Conservation (phyloP, 352 stramenopile species). For the Phytopythium boreale region DNA sequence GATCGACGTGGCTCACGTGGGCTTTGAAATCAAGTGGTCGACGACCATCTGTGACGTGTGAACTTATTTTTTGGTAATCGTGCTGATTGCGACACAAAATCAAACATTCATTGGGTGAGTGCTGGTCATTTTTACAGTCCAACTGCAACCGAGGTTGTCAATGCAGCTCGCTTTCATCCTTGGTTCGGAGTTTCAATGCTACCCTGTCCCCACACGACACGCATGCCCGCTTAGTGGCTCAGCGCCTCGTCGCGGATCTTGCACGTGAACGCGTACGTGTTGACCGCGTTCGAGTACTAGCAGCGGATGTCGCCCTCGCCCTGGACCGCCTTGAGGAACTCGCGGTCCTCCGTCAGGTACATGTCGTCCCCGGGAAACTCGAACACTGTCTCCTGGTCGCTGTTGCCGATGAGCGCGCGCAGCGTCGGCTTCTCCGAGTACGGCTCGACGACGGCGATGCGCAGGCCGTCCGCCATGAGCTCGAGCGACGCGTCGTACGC, state of each 20-base stretch:
- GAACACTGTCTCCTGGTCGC: conserved; percentile 25
- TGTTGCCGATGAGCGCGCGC: conserved; percentile 22
- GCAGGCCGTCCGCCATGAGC: conserved; percentile 31
- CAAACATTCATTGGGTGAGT: too few species aligned
- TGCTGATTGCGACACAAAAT: too few species aligned
- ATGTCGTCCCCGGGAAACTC: conserved; percentile 36
- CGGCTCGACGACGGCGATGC: conserved; percentile 31
- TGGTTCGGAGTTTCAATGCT: too few species aligned
- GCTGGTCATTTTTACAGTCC: too few species aligned
- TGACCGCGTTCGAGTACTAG: conserved; percentile 25
- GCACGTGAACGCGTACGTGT: conserved; percentile 38
- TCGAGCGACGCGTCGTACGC: conserved; percentile 31
- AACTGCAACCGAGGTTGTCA: too few species aligned
- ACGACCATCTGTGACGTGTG: too few species aligned
- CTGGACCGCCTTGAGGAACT: conserved; percentile 31
- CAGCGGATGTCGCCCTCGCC: conserved; percentile 26
- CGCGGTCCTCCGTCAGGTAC: conserved; percentile 33
- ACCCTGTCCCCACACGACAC: too few species aligned
- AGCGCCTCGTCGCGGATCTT: conserved; percentile 38
- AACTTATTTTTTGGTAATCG: too few species aligned
- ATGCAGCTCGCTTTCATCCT: too few species aligned
- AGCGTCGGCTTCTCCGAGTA: conserved; percentile 36
- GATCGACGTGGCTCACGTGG: too few species aligned
- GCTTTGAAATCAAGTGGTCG: too few species aligned
- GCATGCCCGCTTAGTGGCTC: conserved; percentile 15